phyloP scores from a whole-genome alignment of 1,284 basidiomycete genomes.

The Papiliotrema laurentii region DNA sequence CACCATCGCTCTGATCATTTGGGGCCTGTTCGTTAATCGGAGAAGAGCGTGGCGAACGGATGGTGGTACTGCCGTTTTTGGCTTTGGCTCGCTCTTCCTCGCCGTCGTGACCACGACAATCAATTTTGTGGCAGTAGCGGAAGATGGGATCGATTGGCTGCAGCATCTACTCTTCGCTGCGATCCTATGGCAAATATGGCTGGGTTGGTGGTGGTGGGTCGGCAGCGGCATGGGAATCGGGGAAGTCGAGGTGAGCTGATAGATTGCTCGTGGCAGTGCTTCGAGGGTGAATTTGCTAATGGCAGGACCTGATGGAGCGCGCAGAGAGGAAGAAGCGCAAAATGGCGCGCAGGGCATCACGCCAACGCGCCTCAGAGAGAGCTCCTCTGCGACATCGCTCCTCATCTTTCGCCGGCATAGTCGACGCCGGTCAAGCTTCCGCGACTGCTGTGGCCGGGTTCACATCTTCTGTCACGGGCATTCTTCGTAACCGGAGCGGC shows the following conservation, averaged over 20 bases:
- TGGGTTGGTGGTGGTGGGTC: constrained; percentile 97
- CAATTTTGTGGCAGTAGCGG: constrained; percentile 79
- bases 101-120: constrained; percentile 74
- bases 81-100: constrained; percentile 69
- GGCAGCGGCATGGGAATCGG: constrained; percentile 72
- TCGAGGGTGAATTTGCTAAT: neutral
- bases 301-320: constrained; percentile 45
- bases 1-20: constrained; percentile 80
- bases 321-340: constrained; percentile 40
- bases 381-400: constrained; percentile 8
- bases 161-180: constrained; percentile 79
- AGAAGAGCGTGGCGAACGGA: constrained; percentile 90
- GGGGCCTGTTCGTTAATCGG: constrained; percentile 88
- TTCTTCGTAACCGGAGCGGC: constrained; percentile 16
- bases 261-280: too few relatives aligned
- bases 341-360: constrained; percentile 23
- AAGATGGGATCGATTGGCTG: constrained; percentile 80
- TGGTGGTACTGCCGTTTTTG: constrained; percentile 93
- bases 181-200: constrained; percentile 79
- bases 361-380: constrained; percentile 6
- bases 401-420: constrained; percentile 16
- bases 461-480: constrained; percentile 24
- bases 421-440: constrained; percentile 14
- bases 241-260: constrained; percentile 43
- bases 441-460: constrained; percentile 17